Percentiles rank a stretch among this genome's conserved stretches.
Conservation (phyloP, 2,329 filamentous ascomycete genomes). For the Ramularia endophylla region DNA sequence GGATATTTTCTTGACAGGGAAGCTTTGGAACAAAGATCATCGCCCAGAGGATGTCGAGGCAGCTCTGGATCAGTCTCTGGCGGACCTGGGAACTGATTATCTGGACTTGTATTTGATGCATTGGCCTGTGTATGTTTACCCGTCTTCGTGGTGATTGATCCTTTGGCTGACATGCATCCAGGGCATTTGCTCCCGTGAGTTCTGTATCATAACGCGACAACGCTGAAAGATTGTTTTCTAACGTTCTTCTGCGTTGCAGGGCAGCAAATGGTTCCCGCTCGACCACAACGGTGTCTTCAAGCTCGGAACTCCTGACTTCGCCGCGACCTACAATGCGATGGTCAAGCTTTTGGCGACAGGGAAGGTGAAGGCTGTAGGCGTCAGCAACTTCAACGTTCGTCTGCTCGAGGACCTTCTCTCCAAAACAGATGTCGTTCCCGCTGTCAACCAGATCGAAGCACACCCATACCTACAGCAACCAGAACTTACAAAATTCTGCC, state of each 20-base stretch:
- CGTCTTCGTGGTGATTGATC: too few species aligned
- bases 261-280: conserved; percentile 39
- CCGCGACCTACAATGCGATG: conserved; percentile 22
- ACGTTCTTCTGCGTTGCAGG: too few species aligned
- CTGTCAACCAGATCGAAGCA: conserved; percentile 22
- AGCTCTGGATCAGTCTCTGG: conserved; percentile 30
- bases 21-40: conserved; percentile 56
- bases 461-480: conserved; percentile 21
- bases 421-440: conserved; percentile 18
- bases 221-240: too few species aligned
- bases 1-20: conserved; percentile 44
- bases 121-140: conserved; percentile 42
- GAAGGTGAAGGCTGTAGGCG: conserved; percentile 25
- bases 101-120: conserved; percentile 49
- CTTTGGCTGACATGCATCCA: too few species aligned
- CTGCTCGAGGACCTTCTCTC: conserved; percentile 21
- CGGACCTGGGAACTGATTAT: conserved; percentile 41
- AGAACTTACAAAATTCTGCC: conserved; percentile 16
- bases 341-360: conserved; percentile 21
- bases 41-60: conserved; percentile 43
- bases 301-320: conserved; percentile 33
- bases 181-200: too few species aligned
- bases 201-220: too few species aligned
- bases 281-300: conserved; percentile 36
- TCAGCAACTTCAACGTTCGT: conserved; percentile 23